Percentiles rank a stretch among this genome's conserved stretches.
Conservation (phyloP, 768 basidiomycete species). For the Lentinula raphanica region DNA sequence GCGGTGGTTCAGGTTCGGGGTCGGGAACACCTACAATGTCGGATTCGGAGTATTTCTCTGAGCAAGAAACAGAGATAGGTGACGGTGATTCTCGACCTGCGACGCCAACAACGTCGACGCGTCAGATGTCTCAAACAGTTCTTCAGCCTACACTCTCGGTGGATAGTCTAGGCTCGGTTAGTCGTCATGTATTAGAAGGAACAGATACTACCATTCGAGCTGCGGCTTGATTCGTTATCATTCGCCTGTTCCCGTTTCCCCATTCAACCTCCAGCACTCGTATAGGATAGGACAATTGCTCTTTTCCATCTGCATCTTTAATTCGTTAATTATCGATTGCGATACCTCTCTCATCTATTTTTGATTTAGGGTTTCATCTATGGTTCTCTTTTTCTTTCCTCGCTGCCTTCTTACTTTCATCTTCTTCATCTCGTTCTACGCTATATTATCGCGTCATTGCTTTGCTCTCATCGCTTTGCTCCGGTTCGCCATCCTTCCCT, state of each 20-base stretch:
- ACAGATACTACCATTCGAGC: slow-evolving; percentile 3
- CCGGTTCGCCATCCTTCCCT: background rate
- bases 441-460: background rate
- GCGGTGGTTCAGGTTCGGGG: background rate
- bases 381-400: background rate
- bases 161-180: background rate
- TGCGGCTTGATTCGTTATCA: background rate
- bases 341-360: background rate
- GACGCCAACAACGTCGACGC: background rate
- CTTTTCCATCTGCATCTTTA: background rate
- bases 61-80: slow-evolving; percentile 1
- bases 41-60: slow-evolving; percentile 7
- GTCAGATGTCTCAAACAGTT: background rate
- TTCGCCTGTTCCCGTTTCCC: background rate
- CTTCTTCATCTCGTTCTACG: background rate
- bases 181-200: background rate
- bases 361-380: background rate
- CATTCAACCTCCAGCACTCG: too few species aligned
- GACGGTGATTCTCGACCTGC: background rate
- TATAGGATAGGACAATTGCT: background rate
- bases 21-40: background rate
- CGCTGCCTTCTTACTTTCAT: background rate
- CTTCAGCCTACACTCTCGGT: background rate
- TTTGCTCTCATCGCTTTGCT: background rate
- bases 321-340: background rate